These are phyloP conservation scores for Stramenopiles sp. DNA, from an alignment of 352 stramenopile species.

Conservation along the genomic window DNA sequence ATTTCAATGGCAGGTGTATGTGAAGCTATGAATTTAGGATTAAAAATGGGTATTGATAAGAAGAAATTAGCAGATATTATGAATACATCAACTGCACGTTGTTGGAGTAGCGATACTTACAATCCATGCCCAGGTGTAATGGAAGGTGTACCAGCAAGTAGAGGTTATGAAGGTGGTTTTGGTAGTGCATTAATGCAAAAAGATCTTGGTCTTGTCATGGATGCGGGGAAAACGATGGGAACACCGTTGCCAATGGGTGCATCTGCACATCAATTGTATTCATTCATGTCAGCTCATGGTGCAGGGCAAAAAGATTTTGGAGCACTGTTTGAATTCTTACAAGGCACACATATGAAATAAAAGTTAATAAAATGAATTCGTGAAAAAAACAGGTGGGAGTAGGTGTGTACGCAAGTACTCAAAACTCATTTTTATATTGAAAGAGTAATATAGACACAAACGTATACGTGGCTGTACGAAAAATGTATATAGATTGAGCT, in stretches of 20 bases:
- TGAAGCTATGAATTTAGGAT: slow-evolving; percentile 86
- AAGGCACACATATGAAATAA: too few relatives aligned
- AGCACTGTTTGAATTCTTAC: slow-evolving; percentile 54
- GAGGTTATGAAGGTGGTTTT: slow-evolving; percentile 69
- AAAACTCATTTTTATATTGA: too few relatives aligned
- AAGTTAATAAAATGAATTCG: too few relatives aligned
- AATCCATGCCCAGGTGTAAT: slow-evolving; percentile 81
- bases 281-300: slow-evolving; percentile 45
- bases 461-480: too few relatives aligned
- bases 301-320: slow-evolving; percentile 57
- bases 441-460: too few relatives aligned
- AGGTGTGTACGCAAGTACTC: too few relatives aligned
- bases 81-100: slow-evolving; percentile 85
- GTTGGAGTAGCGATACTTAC: slow-evolving; percentile 82
- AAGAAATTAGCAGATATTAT: slow-evolving; percentile 76
- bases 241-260: slow-evolving; percentile 38
- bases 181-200: slow-evolving; percentile 79
- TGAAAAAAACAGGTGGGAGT: too few relatives aligned
- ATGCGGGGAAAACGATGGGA: slow-evolving; percentile 54
- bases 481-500: too few relatives aligned
- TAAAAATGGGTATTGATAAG: slow-evolving; percentile 76
- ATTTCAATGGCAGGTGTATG: slow-evolving; percentile 86
- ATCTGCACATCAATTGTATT: slow-evolving; percentile 47
- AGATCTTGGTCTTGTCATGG: slow-evolving; percentile 77
- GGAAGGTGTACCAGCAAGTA: slow-evolving; percentile 56